Evolutionary conservation across 2,329 filamentous ascomycete genomes (phyloP), one percentile per base, ranked within the genome.

Genomic region (Neonectria ditissima): DNA sequence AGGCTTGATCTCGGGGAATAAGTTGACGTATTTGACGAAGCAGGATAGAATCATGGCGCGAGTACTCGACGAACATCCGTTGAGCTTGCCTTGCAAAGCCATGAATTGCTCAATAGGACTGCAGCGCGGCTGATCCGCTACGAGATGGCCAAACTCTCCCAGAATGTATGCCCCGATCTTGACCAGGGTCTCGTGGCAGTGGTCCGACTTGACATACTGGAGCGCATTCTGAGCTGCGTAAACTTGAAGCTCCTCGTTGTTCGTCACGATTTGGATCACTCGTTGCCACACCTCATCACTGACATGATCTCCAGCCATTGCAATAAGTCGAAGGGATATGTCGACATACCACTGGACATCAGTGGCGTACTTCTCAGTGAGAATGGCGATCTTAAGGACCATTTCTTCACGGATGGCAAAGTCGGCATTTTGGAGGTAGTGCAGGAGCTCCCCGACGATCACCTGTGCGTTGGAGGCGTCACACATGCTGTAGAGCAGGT

Each of bases 311-410:
- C 96, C 96, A 3, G 97, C 96, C 89, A 98, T 94, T 62, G 95
- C 94, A 63, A 99, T 94, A 55, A 99, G 87, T 59, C 95, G 90
- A 69, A 99, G 84, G 11, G 96, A 97, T 71, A 98, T 97, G 76
- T 99, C 95, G 66, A 99, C 97, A 78, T 99, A 99, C 96, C 96
- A 99, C 81, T 98, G 95, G 20, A 97, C 93, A 75, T 99, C 96
- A 1, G 94, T 97, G 24, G 96, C 96, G 77, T 99, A 99, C 77
- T 98, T 98, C 78, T 99, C 96, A 0, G 97, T 98, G 68, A 99
- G 80, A 74, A 99, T 99, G 55, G 96, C 96, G 79, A 99, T 97
- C 82, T 99, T 99, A 67, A 99, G 84, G 4, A 98, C 96, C 96
- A 99, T 99, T 79, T 99, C 96, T 81, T 99, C 97, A 67, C 97